phyloP scores from a whole-genome alignment of 192 early-diverging fungal genomes.

The Umbelopsis sp. region DNA sequence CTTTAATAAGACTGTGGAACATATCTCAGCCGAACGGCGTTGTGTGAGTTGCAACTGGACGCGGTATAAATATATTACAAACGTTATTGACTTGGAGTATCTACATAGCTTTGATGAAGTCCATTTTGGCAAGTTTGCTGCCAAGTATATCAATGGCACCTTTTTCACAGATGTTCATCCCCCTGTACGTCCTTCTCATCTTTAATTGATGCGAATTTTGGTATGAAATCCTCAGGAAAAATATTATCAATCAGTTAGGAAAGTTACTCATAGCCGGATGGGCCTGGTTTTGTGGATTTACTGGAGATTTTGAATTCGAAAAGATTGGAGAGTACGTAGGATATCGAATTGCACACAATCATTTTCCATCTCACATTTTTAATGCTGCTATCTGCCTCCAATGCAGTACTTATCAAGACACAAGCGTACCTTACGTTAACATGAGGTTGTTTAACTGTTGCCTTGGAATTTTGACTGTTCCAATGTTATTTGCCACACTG shows the following conservation, averaged over 20 bases:
- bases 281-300: slow-evolving; percentile 86
- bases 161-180: slow-evolving; percentile 94
- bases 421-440: slow-evolving; percentile 84
- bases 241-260: slow-evolving; percentile 54
- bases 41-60: not conserved
- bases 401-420: slow-evolving; percentile 79
- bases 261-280: slow-evolving; percentile 87
- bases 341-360: not conserved
- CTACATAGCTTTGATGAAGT: slow-evolving; percentile 82
- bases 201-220: not conserved
- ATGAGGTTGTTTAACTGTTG: slow-evolving; percentile 77
- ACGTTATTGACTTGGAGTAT: not conserved
- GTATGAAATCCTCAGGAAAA: not conserved
- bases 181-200: slow-evolving; percentile 59
- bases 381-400: not conserved
- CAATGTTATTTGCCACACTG: slow-evolving; percentile 78
- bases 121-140: slow-evolving; percentile 90
- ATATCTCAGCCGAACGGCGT: not conserved
- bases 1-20: not conserved
- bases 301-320: slow-evolving; percentile 93
- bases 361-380: slow-evolving; percentile 7
- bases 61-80: no score
- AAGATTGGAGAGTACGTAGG: slow-evolving; percentile 79
- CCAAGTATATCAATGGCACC: slow-evolving; percentile 75
- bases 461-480: slow-evolving; percentile 75